Conservation (phyloP, 768 basidiomycete genomes). For the Kockovaella imperatae region DNA sequence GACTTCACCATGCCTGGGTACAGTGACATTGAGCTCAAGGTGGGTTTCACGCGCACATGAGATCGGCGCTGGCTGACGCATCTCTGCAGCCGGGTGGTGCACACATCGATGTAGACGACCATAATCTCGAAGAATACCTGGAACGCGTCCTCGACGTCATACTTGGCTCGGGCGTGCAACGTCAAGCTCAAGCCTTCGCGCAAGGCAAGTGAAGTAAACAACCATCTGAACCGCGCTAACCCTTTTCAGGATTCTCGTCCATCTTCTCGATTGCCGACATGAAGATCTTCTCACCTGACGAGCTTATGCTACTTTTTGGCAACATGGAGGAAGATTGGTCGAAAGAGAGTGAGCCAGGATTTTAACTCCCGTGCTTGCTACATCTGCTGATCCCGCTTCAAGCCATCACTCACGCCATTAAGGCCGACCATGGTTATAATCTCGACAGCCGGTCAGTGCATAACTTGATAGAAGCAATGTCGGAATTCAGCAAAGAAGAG, state of each 20-base stretch:
- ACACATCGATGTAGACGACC: slow-evolving; percentile 69
- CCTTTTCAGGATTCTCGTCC: slow-evolving; percentile 46
- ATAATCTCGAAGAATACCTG: slow-evolving; percentile 85
- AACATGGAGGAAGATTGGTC: slow-evolving; percentile 98
- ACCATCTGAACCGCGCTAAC: not conserved
- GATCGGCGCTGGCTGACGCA: slow-evolving; percentile 7
- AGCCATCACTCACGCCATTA: slow-evolving; percentile 84
- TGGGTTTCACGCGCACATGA: too few relatives aligned
- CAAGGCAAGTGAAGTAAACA: slow-evolving; percentile 49
- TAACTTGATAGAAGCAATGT: slow-evolving; percentile 77
- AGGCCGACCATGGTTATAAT: slow-evolving; percentile 98
- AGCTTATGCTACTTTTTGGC: slow-evolving; percentile 91
- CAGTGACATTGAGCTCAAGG: slow-evolving; percentile 75
- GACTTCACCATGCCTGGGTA: slow-evolving; percentile 98
- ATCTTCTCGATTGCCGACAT: slow-evolving; percentile 90
- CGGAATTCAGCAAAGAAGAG: slow-evolving; percentile 61
- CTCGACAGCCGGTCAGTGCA: slow-evolving; percentile 86
- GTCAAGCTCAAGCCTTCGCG: slow-evolving; percentile 82
- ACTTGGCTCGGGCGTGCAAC: slow-evolving; percentile 66
- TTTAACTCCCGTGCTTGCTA: not conserved
- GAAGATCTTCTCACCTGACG: slow-evolving; percentile 84
- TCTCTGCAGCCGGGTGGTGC: slow-evolving; percentile 62
- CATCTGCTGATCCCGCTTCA: slow-evolving; percentile 2
- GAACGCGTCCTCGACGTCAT: slow-evolving; percentile 78
- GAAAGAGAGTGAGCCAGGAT: slow-evolving; percentile 62